Base-by-base conservation (phyloP, 129 eudicot species). In the Saussurea involucrata region DNA sequence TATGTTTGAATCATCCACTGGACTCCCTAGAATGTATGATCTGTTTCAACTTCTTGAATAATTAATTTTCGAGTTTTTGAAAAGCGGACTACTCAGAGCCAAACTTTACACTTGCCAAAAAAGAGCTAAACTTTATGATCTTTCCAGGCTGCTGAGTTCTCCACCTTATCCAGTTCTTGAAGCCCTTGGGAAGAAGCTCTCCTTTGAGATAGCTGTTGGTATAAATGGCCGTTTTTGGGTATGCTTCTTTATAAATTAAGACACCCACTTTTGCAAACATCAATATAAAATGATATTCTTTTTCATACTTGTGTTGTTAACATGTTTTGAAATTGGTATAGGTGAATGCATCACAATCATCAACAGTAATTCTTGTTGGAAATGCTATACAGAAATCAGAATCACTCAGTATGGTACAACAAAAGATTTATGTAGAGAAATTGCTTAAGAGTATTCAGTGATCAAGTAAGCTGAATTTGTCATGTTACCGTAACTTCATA, bases 141-240 rank as follows among this genome's bases (percentile, higher is more conserved):
- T 75, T 63, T 74, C 17, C 76, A 95, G 99, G 96, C 78, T 95
- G 76, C 83, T 92, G 80, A 92, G 95, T 83, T 81, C 95, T 49
- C 97, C 96, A 31, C 78, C 96, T 58, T 90, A 91, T 75, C 97
- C 95, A 24, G 88, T 89, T 86, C 92, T 95, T 76, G 99, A 92
- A 69, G 84, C 82, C 57, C 91, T 95, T 68, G 99, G 97, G 74
- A 95, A 95, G 87, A 92, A 92, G 81, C 88, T 95, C 76, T 86
- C 96, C 4, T 95, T 95, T 76, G 99, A 95, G 93, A 92, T 87
- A 66, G 97, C 99, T 6, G 95, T 90, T 69, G 99, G 99, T 72
- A 69, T 92, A 25, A 95, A 95, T 73, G 99, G 96, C 34, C 93
- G 97, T 60, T 87, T 95, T 60, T 95, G 97, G 99, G 99, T 95